Evolutionary conservation across 495 filamentous ascomycete genomes (phyloP).

Genomic region (Hypoxylon lienhwacheense): DNA sequence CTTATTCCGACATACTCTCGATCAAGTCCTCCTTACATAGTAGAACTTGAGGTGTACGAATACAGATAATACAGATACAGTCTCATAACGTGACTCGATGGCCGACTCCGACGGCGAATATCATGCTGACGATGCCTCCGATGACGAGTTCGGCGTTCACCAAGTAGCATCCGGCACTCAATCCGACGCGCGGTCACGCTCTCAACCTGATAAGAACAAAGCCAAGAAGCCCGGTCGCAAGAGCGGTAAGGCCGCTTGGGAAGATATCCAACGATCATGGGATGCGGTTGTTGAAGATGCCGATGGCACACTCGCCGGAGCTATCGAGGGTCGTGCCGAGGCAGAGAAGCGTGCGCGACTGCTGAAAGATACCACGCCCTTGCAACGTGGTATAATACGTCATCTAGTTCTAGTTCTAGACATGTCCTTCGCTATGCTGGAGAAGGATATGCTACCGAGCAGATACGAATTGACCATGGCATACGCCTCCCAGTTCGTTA

Average conservation of each 20-base stretch:
- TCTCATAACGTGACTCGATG: constrained; percentile 47
- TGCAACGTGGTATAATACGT: constrained; percentile 95
- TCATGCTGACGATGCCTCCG: constrained; percentile 68
- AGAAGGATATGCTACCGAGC: constrained; percentile 90
- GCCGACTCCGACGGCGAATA: constrained; percentile 85
- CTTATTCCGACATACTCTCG: too few species aligned
- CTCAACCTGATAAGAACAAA: constrained; percentile 38
- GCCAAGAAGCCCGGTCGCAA: constrained; percentile 38
- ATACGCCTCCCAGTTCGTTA: constrained; percentile 84
- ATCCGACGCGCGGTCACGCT: constrained; percentile 22
- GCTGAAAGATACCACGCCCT: constrained; percentile 86
- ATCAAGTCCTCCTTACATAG: too few species aligned
- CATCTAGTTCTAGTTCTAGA: constrained; percentile 92
- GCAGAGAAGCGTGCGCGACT: constrained; percentile 57
- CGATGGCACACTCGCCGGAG: constrained; percentile 45
- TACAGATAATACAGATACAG: neutral
- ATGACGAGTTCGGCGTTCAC: constrained; percentile 69
- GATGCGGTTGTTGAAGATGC: constrained; percentile 48
- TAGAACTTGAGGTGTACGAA: neutral
- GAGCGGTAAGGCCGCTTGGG: constrained; percentile 47
- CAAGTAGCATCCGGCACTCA: constrained; percentile 44
- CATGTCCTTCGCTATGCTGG: constrained; percentile 87
- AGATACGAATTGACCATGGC: constrained; percentile 79
- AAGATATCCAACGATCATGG: constrained; percentile 53
- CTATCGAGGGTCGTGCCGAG: constrained; percentile 44